Conservation (phyloP, 805 yeast species). For the Torulaspora maleeae region DNA sequence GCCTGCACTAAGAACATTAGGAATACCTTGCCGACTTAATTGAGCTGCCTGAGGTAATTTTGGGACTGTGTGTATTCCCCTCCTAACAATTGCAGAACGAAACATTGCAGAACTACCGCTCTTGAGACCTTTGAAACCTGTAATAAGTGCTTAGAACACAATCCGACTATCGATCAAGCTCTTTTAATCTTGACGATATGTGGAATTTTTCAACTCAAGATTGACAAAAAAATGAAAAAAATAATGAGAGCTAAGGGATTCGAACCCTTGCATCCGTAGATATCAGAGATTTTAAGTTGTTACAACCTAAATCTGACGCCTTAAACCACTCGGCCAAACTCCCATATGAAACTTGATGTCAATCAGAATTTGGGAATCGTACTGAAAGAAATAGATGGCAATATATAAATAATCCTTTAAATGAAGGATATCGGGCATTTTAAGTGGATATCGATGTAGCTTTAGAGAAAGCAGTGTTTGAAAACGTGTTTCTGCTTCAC, state of each 20-base stretch:
- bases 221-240: conserved; percentile 9
- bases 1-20: conserved; percentile 32
- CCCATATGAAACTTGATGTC: conserved; percentile 19
- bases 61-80: conserved; percentile 35
- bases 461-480: too few species aligned
- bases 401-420: too few species aligned
- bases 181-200: neutral
- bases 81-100: conserved; percentile 19
- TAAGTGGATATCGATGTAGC: too few species aligned
- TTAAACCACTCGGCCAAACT: conserved; percentile 45
- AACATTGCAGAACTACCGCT: conserved; percentile 14
- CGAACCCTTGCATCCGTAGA: conserved; percentile 46
- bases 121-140: neutral
- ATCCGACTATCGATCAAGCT: neutral
- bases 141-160: neutral
- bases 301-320: conserved; percentile 42
- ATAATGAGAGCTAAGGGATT: conserved; percentile 41
- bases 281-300: conserved; percentile 36
- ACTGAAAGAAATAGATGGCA: too few species aligned
- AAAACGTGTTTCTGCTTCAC: too few species aligned
- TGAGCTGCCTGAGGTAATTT: conserved; percentile 20
- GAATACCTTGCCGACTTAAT: conserved; percentile 27
- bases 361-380: neutral
- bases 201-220: neutral
- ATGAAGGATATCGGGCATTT: too few species aligned